These are phyloP conservation scores for Capniomyces stellatus DNA, from an alignment of 371 early-diverging fungal species.

Conservation along the genomic window DNA sequence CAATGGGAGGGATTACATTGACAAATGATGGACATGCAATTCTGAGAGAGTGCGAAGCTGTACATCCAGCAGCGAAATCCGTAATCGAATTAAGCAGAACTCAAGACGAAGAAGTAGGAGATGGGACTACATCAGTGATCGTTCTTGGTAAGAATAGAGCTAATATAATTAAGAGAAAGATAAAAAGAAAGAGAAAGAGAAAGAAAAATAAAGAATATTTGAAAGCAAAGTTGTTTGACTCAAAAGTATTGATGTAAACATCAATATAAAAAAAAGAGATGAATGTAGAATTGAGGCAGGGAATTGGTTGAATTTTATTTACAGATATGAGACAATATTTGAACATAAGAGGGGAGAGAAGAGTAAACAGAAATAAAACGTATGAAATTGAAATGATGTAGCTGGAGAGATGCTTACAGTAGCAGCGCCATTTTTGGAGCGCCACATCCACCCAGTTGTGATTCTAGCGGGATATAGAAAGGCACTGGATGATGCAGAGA, in stretches of 20 bases:
- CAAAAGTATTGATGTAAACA: too few species aligned
- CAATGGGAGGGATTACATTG: slow-evolving; percentile 98
- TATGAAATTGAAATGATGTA: too few species aligned
- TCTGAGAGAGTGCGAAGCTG: slow-evolving; percentile 97
- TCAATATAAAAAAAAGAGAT: too few species aligned
- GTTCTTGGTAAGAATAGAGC: slow-evolving; percentile 89
- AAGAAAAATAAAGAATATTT: too few species aligned
- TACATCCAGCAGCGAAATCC: slow-evolving; percentile 98
- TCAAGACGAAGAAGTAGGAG: slow-evolving; percentile 99
- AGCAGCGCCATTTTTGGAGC: slow-evolving; percentile 84
- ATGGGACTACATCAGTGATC: slow-evolving; percentile 99
- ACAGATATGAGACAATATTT: too few species aligned
- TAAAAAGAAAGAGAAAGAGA: too few species aligned
- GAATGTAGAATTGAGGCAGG: too few species aligned
- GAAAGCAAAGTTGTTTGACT: too few species aligned
- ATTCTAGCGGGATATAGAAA: slow-evolving; percentile 86
- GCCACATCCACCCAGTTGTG: slow-evolving; percentile 95
- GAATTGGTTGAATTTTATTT: too few species aligned
- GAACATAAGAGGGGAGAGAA: too few species aligned
- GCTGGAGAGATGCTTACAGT: slow-evolving; percentile 91
- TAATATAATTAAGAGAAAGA: too few species aligned
- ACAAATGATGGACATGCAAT: slow-evolving; percentile 99
- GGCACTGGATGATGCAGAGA: slow-evolving; percentile 82
- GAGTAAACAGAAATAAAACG: too few species aligned
- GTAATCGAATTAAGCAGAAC: slow-evolving; percentile 99